phyloP scores from a whole-genome alignment of 2,329 filamentous ascomycete species.

The Gyromitra esculenta region DNA sequence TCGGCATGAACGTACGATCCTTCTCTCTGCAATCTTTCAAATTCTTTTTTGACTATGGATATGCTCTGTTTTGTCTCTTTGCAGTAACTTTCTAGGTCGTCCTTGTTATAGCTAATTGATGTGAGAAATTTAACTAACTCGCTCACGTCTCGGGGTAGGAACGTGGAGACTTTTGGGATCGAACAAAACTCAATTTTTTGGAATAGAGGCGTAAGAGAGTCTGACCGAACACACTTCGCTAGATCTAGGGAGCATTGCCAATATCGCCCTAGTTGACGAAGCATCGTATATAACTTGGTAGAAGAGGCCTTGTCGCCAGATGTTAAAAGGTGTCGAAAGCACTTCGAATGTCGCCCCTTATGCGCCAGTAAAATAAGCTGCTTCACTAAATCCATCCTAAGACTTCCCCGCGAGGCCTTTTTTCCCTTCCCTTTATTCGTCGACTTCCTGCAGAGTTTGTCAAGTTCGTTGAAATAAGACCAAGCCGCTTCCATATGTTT shows the following conservation, averaged over 20 bases:
- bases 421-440: conserved; percentile 4
- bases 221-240: conserved; percentile 1
- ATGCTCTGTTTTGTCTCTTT: conserved; percentile 13
- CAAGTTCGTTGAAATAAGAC: conserved; percentile 26
- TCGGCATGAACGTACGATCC: conserved; percentile 21
- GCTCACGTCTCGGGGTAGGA: not conserved
- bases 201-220: not conserved
- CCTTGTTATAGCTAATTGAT: conserved; percentile 17
- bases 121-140: conserved; percentile 11
- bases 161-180: not conserved
- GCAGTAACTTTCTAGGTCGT: conserved; percentile 3
- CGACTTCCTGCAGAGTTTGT: conserved; percentile 4
- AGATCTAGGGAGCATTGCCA: conserved; percentile 15
- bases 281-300: not conserved
- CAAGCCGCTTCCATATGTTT: conserved; percentile 6
- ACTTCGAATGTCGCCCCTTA: conserved; percentile 10
- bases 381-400: conserved; percentile 7
- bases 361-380: not conserved
- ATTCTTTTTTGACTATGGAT: not conserved
- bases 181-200: conserved; percentile 8
- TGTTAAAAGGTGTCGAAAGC: conserved; percentile 6
- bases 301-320: not conserved
- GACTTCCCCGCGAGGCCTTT: not conserved
- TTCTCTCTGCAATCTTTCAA: not conserved
- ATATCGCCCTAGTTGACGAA: conserved; percentile 17